Evolutionary conservation across 179 eudicot species (phyloP).

Genomic region (Monotropa hypopitys): DNA sequence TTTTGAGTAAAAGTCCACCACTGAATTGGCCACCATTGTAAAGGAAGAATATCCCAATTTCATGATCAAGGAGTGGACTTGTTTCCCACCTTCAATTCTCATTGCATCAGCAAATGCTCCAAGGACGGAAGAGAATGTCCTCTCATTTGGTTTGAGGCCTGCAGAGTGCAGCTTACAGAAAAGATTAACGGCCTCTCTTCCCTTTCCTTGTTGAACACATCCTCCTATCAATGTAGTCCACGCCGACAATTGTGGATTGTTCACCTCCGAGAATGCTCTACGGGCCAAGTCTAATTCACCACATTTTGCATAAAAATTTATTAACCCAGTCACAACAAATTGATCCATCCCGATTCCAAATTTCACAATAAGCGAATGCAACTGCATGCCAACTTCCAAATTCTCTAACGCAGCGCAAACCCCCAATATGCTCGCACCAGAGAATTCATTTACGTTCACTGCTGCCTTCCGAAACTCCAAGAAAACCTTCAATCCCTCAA

Average conservation of each 20-base stretch:
- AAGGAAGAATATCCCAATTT: constrained; percentile 22
- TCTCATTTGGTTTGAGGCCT: constrained; percentile 23
- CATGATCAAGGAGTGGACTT: constrained; percentile 23
- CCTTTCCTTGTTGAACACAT: constrained; percentile 21
- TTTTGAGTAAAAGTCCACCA: constrained; percentile 29
- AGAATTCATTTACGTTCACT: constrained; percentile 22
- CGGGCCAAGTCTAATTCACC: constrained; percentile 18
- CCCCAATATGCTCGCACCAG: constrained; percentile 18
- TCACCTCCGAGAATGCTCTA: constrained; percentile 21
- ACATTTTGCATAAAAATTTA: constrained; percentile 30
- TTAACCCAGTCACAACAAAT: constrained; percentile 26
- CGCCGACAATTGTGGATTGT: constrained; percentile 16
- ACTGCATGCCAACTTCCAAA: constrained; percentile 25
- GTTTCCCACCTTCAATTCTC: constrained; percentile 20
- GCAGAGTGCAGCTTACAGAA: constrained; percentile 20
- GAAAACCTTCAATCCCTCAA: constrained; percentile 26
- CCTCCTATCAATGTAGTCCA: constrained; percentile 41
- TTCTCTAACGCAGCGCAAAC: constrained; percentile 23
- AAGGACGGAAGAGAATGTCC: constrained; percentile 22
- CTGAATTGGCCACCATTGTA: constrained; percentile 23
- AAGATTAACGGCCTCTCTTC: constrained; percentile 22
- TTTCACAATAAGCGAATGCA: constrained; percentile 23
- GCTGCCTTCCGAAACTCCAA: constrained; percentile 18
- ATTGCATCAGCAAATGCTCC: constrained; percentile 24
- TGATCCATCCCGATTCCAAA: constrained; percentile 27